Percentiles rank a stretch among this genome's conserved stretches.
These are phyloP conservation scores for Aspergillus pseudoviridinutans DNA, from an alignment of 2,329 filamentous ascomycete genomes.

Conservation along the genomic window DNA sequence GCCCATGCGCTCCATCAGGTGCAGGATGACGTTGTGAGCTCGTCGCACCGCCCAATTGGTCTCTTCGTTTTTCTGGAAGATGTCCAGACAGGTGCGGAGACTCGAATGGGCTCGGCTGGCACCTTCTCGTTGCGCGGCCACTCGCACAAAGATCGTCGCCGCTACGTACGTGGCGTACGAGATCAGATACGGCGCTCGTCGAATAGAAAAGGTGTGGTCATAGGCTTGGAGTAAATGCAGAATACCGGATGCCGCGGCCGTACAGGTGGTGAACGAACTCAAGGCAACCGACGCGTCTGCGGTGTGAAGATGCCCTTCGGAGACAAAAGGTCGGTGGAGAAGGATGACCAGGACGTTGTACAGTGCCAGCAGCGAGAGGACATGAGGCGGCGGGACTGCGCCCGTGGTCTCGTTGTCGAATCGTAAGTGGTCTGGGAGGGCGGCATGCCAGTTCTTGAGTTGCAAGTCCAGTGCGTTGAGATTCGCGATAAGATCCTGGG, in stretches of 20 bases:
- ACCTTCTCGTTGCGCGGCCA: slow-evolving; percentile 44
- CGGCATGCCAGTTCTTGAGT: slow-evolving; percentile 41
- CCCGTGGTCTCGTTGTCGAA: slow-evolving; percentile 31
- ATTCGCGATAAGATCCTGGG: slow-evolving; percentile 29
- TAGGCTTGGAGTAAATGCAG: slow-evolving; percentile 44
- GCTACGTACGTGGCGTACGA: slow-evolving; percentile 55
- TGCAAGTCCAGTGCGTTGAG: slow-evolving; percentile 39
- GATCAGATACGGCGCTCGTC: slow-evolving; percentile 48
- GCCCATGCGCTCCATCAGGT: slow-evolving; percentile 45
- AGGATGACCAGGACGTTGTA: slow-evolving; percentile 52
- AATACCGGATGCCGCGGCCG: slow-evolving; percentile 45
- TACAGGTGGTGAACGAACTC: slow-evolving; percentile 45
- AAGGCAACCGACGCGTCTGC: slow-evolving; percentile 40
- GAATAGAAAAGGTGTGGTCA: slow-evolving; percentile 43
- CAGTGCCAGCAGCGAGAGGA: slow-evolving; percentile 46
- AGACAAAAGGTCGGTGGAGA: slow-evolving; percentile 51
- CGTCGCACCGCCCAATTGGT: slow-evolving; percentile 49
- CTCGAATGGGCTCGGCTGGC: slow-evolving; percentile 39
- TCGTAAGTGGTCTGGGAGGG: slow-evolving; percentile 42
- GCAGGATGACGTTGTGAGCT: slow-evolving; percentile 44
- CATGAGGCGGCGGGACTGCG: slow-evolving; percentile 41
- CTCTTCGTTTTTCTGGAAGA: slow-evolving; percentile 49
- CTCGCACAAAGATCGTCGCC: slow-evolving; percentile 51
- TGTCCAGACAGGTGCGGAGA: slow-evolving; percentile 44
- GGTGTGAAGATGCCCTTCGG: slow-evolving; percentile 37